Conservation (phyloP, 345 rosid species). For the Camelina hispida region DNA sequence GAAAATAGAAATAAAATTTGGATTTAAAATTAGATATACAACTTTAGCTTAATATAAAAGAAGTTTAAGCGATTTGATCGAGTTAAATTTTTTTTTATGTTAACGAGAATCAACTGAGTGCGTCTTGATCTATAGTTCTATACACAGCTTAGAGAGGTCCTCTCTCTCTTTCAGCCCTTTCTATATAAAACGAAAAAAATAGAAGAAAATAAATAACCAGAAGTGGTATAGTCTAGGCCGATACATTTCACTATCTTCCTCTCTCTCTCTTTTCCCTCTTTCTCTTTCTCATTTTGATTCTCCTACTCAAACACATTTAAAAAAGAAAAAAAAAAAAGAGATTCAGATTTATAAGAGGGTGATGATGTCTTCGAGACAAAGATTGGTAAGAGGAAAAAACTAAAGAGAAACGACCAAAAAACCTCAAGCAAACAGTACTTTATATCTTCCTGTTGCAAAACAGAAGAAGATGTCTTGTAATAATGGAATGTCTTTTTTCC, state of each 20-base stretch:
- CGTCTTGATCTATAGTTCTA: slow-evolving; percentile 4
- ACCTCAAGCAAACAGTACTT: slow-evolving; percentile 26
- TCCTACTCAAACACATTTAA: slow-evolving; percentile 16
- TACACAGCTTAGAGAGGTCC: slow-evolving; percentile 13
- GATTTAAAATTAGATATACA: neutral
- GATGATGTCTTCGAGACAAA: slow-evolving; percentile 16
- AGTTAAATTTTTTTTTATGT: neutral
- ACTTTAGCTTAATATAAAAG: slow-evolving; percentile 11
- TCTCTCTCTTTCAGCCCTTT: slow-evolving; percentile 31
- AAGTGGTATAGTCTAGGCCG: slow-evolving; percentile 48
- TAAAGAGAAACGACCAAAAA: slow-evolving; percentile 43
- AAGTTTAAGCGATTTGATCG: slow-evolving; percentile 26
- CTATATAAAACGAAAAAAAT: slow-evolving; percentile 35
- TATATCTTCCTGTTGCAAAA: slow-evolving; percentile 20
- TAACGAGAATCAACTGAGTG: slow-evolving; percentile 23
- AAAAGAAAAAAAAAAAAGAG: neutral
- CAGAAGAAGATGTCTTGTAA: slow-evolving; percentile 67
- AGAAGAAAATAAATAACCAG: slow-evolving; percentile 36
- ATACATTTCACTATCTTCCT: slow-evolving; percentile 41
- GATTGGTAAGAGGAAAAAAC: slow-evolving; percentile 32
- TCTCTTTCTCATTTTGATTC: slow-evolving; percentile 18
- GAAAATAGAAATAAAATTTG: slow-evolving; percentile 4
- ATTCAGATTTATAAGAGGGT: slow-evolving; percentile 1
- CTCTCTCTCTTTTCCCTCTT: slow-evolving; percentile 4
- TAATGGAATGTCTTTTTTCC: slow-evolving; percentile 91